Base-by-base conservation (phyloP, 306 rosid genomes). In the Prunus padus region DNA sequence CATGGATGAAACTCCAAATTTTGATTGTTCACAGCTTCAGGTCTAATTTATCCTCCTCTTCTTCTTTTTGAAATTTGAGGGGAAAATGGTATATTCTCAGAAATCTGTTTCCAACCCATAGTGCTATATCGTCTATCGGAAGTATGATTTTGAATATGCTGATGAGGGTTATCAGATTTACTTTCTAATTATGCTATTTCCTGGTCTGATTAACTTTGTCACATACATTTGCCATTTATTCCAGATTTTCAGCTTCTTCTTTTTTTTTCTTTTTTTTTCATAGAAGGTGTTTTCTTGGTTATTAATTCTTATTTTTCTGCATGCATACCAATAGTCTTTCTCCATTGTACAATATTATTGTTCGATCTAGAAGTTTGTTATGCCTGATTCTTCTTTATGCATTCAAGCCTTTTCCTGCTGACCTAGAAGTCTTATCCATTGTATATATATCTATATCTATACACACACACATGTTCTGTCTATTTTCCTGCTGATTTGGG, bases 1-100 rank as follows among this genome's bases (percentile, higher is more conserved):
- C 86, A 90, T 95, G 99, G 96, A 95, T 60, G 97, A 92, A 89
- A 95, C 91, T 71, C 91, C 90, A 67, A 86, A 95, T 80, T 92
- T 95, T 87, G 98, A 92, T 60, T 95, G 99, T 76, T 89, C 98
- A 30, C 89, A 83, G 79, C 84, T 92, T 80, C 89, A 95, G 97
- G 98, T 95, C 84, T 71, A 20, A 73, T 78, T 64, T 74, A 55
- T 64, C 45, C 7, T 70, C 61, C 50, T 47, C 4, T 22, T 15
- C 15, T 51, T 23, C 40, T 64, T 49, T 61, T 74, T 65, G 9
- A 37, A 37, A 37, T 7, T 40, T 19, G 65, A 6, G 4, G 47
- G 20, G 31, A 1, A 15, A 66, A 19, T 60, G 69, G 1, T 20
- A 50, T 11, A 56, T 63, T 37, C 54, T 33, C 40, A 5, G 40